A percentile compares a stretch with the other conserved stretches of the same genome.
Evolutionary conservation across 768 basidiomycete genomes (phyloP).

Genomic region (Amanita rubescens): DNA sequence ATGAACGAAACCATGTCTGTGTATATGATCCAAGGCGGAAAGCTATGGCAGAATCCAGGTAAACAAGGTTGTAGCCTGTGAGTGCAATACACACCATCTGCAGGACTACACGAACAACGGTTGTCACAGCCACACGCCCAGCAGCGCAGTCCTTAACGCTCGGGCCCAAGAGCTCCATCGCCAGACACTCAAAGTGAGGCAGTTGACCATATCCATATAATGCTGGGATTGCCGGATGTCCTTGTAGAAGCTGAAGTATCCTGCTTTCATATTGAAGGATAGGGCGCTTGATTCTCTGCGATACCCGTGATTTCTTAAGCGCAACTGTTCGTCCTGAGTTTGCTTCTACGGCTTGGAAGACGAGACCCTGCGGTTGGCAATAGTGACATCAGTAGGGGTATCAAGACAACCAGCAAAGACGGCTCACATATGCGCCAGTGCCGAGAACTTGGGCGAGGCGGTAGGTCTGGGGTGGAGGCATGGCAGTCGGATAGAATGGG

Average conservation of each 20-base stretch:
- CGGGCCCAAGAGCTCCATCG: conserved; percentile 24
- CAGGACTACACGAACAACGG: conserved; percentile 16
- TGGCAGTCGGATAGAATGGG: background rate
- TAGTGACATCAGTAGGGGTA: conserved; percentile 4
- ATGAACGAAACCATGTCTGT: conserved; percentile 24
- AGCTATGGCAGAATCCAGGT: conserved; percentile 14
- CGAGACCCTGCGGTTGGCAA: conserved; percentile 15
- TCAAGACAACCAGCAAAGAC: conserved; percentile 5
- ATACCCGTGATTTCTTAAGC: conserved; percentile 26
- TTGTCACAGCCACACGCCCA: conserved; percentile 14
- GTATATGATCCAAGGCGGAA: conserved; percentile 23
- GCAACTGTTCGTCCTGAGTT: conserved; percentile 17
- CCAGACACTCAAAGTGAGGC: conserved; percentile 29
- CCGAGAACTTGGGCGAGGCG: conserved; percentile 10
- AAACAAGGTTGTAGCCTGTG: conserved; percentile 3
- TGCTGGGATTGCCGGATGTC: conserved; percentile 24
- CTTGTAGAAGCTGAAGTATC: conserved; percentile 21
- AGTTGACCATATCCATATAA: conserved; percentile 23
- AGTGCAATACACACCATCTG: conserved; percentile 16
- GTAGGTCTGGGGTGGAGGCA: conserved; percentile 9
- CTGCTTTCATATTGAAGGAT: conserved; percentile 21
- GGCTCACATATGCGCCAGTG: conserved; percentile 8
- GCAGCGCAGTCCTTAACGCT: conserved; percentile 15
- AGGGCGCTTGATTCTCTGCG: conserved; percentile 22
- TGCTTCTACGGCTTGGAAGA: conserved; percentile 17